Conservation (phyloP, 116 monocot genomes). For the Zostera marina region DNA sequence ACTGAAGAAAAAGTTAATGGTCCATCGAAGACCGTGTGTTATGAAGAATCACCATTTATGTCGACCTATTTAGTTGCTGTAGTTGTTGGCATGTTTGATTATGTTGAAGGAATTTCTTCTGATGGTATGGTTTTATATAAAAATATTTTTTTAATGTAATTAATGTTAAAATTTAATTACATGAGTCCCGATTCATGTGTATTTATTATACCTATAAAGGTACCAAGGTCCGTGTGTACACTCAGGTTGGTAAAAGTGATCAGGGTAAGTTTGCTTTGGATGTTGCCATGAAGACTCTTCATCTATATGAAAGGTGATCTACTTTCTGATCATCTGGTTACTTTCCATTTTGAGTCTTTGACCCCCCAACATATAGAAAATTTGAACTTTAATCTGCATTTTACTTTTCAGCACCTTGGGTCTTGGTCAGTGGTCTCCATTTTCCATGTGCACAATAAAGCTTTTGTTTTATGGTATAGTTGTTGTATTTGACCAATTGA, state of each 20-base stretch:
- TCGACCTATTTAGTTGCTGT: slow-evolving; percentile 94
- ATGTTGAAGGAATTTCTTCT: slow-evolving; percentile 57
- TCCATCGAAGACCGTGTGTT: slow-evolving; percentile 37
- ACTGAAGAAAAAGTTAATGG: slow-evolving; percentile 61
- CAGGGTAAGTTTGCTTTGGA: slow-evolving; percentile 95
- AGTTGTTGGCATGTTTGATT: slow-evolving; percentile 91
- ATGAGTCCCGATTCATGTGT: background rate
- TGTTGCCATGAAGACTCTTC: slow-evolving; percentile 87
- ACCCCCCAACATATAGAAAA: background rate
- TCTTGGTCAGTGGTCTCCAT: background rate
- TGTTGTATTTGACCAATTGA: slow-evolving; percentile 2
- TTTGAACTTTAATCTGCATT: background rate
- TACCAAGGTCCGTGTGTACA: slow-evolving; percentile 71
- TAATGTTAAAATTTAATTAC: background rate
- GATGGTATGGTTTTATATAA: slow-evolving; percentile 37
- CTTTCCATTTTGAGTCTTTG: background rate
- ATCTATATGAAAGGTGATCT: slow-evolving; percentile 52
- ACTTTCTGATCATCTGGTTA: background rate
- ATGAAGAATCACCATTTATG: slow-evolving; percentile 87
- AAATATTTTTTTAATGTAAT: background rate
- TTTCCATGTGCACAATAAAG: background rate
- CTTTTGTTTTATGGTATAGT: background rate
- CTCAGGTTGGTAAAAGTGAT: slow-evolving; percentile 74
- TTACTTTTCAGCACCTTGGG: background rate
- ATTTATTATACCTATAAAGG: slow-evolving; percentile 47